Evolutionary conservation across 805 yeast species (phyloP), one percentile per base, ranked within the genome.

Genomic region (Schizosaccharomyces osmophilus): DNA sequence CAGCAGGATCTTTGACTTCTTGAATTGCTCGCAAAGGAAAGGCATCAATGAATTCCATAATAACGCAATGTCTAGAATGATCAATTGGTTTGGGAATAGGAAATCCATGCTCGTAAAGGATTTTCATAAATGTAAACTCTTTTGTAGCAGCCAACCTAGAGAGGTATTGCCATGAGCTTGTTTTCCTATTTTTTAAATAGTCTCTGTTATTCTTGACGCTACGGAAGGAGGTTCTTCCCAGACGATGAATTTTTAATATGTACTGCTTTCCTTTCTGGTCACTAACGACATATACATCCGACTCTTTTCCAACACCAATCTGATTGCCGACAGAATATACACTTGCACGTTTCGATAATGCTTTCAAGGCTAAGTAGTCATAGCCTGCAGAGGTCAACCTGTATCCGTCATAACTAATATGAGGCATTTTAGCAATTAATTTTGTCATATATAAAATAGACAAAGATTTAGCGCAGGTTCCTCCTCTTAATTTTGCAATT

Each of bases 241-340:
- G 76, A 66, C 98, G 79, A 72, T 89, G 97, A 48, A 93, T 84
- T 71, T 93, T 93, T 69, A 93, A 73, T 19, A 89, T 95, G 67
- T 80, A 79, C 61, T 80, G 79, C n/a, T 69, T 67, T 0, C 90
- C 93, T 24, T 78, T 69, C 13, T 77, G 74, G 67, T 84, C 89
- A 62, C 83, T 82, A 0, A 85, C 89, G 13, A 89, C 78, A 71
- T 84, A 87, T 68, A 93, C 89, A 73, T 93, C 98, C 2, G 97
- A 88, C 72, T 93, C 98, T 69, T 93, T 93, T 67, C 98, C 98
- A 61, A 93, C 95, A 63, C 97, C 98, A 66, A 90, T 88, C 9
- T 84, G 85, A 58, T 83, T 77, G 19, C 95, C 97, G 17, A 90
- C 79, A 1, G 90, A 83, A 67, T 82, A 82, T 9, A 93, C 69